These are phyloP conservation scores for Quercus phellos DNA, from an alignment of 331 rosid species.

Conservation along the genomic window DNA sequence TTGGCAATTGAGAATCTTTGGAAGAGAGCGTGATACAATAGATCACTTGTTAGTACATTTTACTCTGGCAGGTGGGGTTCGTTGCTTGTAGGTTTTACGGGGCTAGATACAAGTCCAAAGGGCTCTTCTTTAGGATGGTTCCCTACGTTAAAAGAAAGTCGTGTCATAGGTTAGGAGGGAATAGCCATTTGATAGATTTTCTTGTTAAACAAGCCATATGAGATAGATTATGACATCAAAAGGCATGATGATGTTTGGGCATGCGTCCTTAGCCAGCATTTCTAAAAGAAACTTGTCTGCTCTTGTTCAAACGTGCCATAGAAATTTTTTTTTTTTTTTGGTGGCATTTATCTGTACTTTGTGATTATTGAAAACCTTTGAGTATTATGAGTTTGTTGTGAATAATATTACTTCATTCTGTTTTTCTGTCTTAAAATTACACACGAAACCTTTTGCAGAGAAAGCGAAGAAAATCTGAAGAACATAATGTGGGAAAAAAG, in stretches of 20 bases:
- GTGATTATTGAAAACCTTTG: neutral
- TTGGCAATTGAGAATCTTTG: too few relatives aligned
- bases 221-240: neutral
- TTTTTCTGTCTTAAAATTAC: slow-evolving; percentile 25
- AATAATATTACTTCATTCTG: slow-evolving; percentile 1
- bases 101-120: too few relatives aligned
- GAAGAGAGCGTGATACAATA: too few relatives aligned
- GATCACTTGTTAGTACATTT: too few relatives aligned
- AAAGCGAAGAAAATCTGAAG: slow-evolving; percentile 89
- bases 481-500: slow-evolving; percentile 67
- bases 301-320: neutral
- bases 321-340: neutral
- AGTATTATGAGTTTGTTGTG: neutral
- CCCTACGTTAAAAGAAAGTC: neutral
- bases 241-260: neutral
- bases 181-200: neutral
- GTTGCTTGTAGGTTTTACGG: too few relatives aligned
- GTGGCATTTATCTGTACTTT: neutral
- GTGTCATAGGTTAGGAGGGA: neutral
- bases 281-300: neutral
- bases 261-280: neutral
- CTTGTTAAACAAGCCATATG: neutral
- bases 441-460: slow-evolving; percentile 55
- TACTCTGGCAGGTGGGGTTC: too few relatives aligned
- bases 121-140: too few relatives aligned